These are phyloP conservation scores for Penicillium janthinellum DNA, from an alignment of 2,329 filamentous ascomycete species.

Conservation along the genomic window DNA sequence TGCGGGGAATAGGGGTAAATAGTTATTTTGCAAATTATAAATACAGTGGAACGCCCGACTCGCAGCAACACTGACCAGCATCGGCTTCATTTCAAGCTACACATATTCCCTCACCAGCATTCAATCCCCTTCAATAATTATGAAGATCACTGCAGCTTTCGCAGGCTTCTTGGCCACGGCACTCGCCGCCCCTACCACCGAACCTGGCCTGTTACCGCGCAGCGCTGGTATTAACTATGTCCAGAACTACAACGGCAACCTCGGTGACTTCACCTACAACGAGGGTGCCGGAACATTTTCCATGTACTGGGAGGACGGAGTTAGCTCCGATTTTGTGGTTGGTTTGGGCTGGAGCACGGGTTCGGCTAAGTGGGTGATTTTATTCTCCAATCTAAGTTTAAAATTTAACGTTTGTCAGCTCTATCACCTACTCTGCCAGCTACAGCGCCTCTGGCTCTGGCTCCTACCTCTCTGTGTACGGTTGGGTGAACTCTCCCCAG, in stretches of 20 bases:
- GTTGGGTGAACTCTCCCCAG: slow-evolving; percentile 14
- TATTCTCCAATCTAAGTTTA: background rate
- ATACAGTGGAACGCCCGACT: background rate
- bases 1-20: slow-evolving; percentile 13
- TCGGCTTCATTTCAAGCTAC: background rate
- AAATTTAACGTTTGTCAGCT: slow-evolving; percentile 3
- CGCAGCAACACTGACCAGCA: slow-evolving; percentile 1
- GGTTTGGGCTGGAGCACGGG: slow-evolving; percentile 12
- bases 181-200: slow-evolving; percentile 6
- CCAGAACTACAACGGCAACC: slow-evolving; percentile 14
- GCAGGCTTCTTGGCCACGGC: slow-evolving; percentile 6
- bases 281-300: slow-evolving; percentile 11
- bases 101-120: slow-evolving; percentile 1
- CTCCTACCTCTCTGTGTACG: slow-evolving; percentile 13
- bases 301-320: slow-evolving; percentile 14
- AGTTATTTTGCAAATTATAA: background rate
- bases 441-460: slow-evolving; percentile 11
- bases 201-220: slow-evolving; percentile 3
- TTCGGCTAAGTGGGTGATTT: slow-evolving; percentile 3
- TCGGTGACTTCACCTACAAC: slow-evolving; percentile 13
- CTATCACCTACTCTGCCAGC: slow-evolving; percentile 12
- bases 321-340: slow-evolving; percentile 11
- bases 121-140: slow-evolving; percentile 5
- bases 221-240: slow-evolving; percentile 10
- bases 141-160: slow-evolving; percentile 11